Conservation (phyloP, 805 yeast species). For the Starmera dryadoides region DNA sequence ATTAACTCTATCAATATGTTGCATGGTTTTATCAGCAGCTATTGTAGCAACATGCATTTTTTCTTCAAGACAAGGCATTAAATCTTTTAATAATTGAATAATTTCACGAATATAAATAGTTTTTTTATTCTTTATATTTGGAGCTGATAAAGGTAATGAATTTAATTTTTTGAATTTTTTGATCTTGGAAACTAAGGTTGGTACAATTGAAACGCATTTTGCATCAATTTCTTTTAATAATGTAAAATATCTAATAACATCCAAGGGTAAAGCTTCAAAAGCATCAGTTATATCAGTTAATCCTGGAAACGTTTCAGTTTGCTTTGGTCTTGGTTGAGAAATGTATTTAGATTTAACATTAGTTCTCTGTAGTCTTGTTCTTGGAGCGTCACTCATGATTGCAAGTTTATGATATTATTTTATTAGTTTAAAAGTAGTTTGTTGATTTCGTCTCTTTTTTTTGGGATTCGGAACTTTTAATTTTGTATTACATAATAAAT, state of each 20-base stretch:
- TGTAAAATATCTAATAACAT: constrained; percentile 78
- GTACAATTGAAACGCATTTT: constrained; percentile 73
- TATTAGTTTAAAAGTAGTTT: too few relatives aligned
- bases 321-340: constrained; percentile 10
- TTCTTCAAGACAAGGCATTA: constrained; percentile 90
- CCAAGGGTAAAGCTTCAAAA: constrained; percentile 82
- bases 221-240: constrained; percentile 91
- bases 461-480: too few relatives aligned
- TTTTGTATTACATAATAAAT: too few relatives aligned
- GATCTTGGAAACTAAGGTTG: constrained; percentile 53
- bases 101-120: constrained; percentile 26
- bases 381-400: neutral
- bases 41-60: constrained; percentile 95
- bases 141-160: constrained; percentile 4
- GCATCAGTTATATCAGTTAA: constrained; percentile 88
- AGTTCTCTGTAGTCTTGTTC: neutral
- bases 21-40: constrained; percentile 70
- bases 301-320: constrained; percentile 61
- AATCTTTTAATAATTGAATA: constrained; percentile 43
- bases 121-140: constrained; percentile 10
- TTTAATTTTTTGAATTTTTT: constrained; percentile 35
- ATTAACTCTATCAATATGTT: constrained; percentile 67
- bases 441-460: too few relatives aligned
- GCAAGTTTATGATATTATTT: too few relatives aligned
- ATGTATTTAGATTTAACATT: neutral